These are phyloP conservation scores for Floccularia luteovirens DNA, from an alignment of 768 basidiomycete species.

Conservation along the genomic window DNA sequence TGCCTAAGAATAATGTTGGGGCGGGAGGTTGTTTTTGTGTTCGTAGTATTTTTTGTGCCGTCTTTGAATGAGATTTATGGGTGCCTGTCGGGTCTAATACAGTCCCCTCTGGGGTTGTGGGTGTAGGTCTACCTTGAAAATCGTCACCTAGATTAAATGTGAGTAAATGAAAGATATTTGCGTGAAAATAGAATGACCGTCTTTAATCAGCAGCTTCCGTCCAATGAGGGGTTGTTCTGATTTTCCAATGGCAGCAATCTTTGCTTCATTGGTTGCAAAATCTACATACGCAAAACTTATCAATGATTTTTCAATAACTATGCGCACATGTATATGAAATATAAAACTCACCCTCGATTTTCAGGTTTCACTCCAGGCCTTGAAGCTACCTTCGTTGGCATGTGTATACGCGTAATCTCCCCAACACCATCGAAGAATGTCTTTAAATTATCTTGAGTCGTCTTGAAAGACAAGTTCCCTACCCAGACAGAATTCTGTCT, in stretches of 20 bases:
- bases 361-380: slow-evolving; percentile 46
- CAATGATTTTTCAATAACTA: slow-evolving; percentile 1
- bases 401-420: slow-evolving; percentile 73
- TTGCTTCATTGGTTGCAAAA: slow-evolving; percentile 73
- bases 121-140: slow-evolving; percentile 61
- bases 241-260: slow-evolving; percentile 64
- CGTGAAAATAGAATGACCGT: slow-evolving; percentile 45
- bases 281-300: slow-evolving; percentile 94
- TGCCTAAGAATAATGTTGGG: slow-evolving; percentile 87
- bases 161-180: slow-evolving; percentile 1
- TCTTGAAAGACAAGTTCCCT: slow-evolving; percentile 90
- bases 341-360: slow-evolving; percentile 65
- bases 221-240: slow-evolving; percentile 84
- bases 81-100: slow-evolving; percentile 23
- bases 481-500: slow-evolving; percentile 92
- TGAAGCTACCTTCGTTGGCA: slow-evolving; percentile 67
- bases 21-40: slow-evolving; percentile 78
- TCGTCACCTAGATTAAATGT: slow-evolving; percentile 47
- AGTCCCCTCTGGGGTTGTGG: slow-evolving; percentile 25
- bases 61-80: slow-evolving; percentile 46
- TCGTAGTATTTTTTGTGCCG: slow-evolving; percentile 69
- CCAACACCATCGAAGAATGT: slow-evolving; percentile 65
- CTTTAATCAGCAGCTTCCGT: slow-evolving; percentile 87
- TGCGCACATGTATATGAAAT: slow-evolving; percentile 7
- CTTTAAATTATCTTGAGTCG: slow-evolving; percentile 64